phyloP scores from a whole-genome alignment of 352 stramenopile species.

The Pythium scleroteichum region DNA sequence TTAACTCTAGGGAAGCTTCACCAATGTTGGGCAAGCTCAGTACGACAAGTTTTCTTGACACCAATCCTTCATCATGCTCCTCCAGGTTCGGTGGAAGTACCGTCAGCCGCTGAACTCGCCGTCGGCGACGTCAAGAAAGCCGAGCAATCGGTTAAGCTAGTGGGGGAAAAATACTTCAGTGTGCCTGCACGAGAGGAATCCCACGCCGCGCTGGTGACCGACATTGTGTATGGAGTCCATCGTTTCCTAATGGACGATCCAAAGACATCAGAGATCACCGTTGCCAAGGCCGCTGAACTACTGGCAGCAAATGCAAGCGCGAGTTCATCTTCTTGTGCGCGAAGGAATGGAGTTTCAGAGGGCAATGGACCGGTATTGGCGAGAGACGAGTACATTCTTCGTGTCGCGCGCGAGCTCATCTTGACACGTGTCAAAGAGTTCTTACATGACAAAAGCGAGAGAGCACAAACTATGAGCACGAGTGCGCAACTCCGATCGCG shows the following conservation, averaged over 20 bases:
- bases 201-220: conserved; percentile 25
- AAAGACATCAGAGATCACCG: not conserved
- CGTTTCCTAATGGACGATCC: not conserved
- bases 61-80: conserved; percentile 23
- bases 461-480: not conserved
- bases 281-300: conserved; percentile 22
- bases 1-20: conserved; percentile 59
- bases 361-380: conserved; percentile 2
- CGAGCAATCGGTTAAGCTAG: conserved; percentile 30
- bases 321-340: conserved; percentile 10
- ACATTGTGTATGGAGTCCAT: conserved; percentile 49
- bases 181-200: conserved; percentile 41
- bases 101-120: not conserved
- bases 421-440: not conserved
- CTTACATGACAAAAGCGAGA: not conserved
- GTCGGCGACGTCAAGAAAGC: conserved; percentile 30
- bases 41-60: conserved; percentile 46
- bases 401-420: conserved; percentile 12
- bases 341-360: conserved; percentile 10
- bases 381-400: conserved; percentile 19
- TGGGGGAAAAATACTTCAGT: conserved; percentile 73
- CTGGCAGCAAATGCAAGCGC: conserved; percentile 30
- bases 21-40: conserved; percentile 59
- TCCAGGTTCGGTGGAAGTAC: not conserved
- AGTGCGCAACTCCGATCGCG: not conserved